Evolutionary conservation across 306 rosid genomes (phyloP).

Genomic region (Inga laurina): DNA sequence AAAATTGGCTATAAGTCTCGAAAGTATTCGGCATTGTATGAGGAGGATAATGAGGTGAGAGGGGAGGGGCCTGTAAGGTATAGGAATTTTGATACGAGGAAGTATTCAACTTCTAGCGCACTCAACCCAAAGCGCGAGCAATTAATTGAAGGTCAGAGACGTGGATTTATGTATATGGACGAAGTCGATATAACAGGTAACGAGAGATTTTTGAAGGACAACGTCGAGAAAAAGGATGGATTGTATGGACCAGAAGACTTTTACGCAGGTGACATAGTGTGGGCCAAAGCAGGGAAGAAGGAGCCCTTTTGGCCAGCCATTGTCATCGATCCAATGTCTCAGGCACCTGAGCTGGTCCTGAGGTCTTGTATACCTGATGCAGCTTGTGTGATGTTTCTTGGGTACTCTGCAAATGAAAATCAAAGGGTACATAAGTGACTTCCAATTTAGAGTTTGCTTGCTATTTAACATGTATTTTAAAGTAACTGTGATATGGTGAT

Average conservation of each 20-base stretch:
- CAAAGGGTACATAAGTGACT: constrained; percentile 69
- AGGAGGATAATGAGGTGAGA: constrained; percentile 37
- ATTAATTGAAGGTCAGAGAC: constrained; percentile 47
- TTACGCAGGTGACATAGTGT: constrained; percentile 88
- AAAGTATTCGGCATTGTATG: constrained; percentile 60
- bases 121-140: constrained; percentile 45
- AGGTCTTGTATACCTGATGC: constrained; percentile 91
- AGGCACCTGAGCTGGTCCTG: constrained; percentile 93
- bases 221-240: constrained; percentile 49
- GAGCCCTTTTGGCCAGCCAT: constrained; percentile 99
- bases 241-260: constrained; percentile 92
- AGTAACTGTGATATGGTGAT: constrained; percentile 42
- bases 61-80: constrained; percentile 33
- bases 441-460: constrained; percentile 27
- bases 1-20: constrained; percentile 44
- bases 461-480: constrained; percentile 27
- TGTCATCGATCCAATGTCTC: constrained; percentile 89
- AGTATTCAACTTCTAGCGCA: constrained; percentile 54
- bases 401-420: constrained; percentile 73
- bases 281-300: constrained; percentile 95
- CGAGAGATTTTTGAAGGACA: constrained; percentile 36
- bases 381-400: constrained; percentile 98
- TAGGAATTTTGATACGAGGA: constrained; percentile 47
- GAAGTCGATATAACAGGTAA: constrained; percentile 41
- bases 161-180: constrained; percentile 47